phyloP scores from a whole-genome alignment of 305 asterid species.

The Stenogyne calaminthoides region DNA sequence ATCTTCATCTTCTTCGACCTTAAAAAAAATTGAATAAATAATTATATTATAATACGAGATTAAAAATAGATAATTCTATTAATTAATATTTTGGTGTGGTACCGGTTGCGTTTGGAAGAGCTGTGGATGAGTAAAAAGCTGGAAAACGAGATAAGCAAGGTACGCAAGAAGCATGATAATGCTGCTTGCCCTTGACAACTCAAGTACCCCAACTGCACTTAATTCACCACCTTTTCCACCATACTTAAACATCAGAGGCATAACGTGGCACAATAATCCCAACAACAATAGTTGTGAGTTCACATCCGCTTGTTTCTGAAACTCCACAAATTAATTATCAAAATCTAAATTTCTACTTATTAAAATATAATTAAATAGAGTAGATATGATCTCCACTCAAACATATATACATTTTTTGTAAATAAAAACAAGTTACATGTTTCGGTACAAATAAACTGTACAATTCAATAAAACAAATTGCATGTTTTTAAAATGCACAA shows the following conservation, averaged over 20 bases:
- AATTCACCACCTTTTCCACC: slow-evolving; percentile 39
- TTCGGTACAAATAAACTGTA: no score
- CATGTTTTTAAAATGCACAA: no score
- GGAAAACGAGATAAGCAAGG: slow-evolving; percentile 76
- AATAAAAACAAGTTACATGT: no score
- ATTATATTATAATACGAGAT: background rate
- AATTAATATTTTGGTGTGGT: background rate
- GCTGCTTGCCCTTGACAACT: slow-evolving; percentile 71
- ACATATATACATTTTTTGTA: no score
- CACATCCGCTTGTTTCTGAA: slow-evolving; percentile 90
- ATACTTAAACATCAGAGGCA: slow-evolving; percentile 64
- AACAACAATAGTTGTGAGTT: slow-evolving; percentile 67
- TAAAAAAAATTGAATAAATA: background rate
- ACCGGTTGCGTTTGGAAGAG: slow-evolving; percentile 67
- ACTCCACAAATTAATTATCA: background rate
- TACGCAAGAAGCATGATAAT: slow-evolving; percentile 81
- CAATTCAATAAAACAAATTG: no score
- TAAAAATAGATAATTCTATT: background rate
- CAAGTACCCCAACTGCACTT: slow-evolving; percentile 43
- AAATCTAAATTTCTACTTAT: no score
- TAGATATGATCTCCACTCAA: no score
- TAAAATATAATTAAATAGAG: no score
- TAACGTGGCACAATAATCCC: slow-evolving; percentile 70
- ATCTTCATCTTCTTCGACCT: slow-evolving; percentile 42
- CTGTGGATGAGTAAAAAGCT: slow-evolving; percentile 76